phyloP scores from a whole-genome alignment of 2,329 filamentous ascomycete species.

The Penicillium aurantiogriseum region DNA sequence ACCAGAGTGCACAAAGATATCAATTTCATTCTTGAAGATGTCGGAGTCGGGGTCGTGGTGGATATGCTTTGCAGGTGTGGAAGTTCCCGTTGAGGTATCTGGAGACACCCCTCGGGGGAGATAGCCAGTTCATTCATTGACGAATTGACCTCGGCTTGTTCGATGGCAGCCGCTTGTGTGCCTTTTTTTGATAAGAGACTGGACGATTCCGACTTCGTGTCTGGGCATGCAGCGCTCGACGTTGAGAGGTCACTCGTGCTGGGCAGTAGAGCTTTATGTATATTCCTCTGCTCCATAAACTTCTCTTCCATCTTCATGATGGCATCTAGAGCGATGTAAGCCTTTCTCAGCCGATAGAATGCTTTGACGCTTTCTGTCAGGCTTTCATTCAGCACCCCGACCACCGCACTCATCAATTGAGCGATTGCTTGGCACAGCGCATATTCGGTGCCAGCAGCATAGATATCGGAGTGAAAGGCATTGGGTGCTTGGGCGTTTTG shows the following conservation, averaged over 20 bases:
- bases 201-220: slow-evolving; percentile 11
- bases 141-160: slow-evolving; percentile 19
- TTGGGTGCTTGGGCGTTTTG: slow-evolving; percentile 56
- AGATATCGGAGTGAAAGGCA: slow-evolving; percentile 62
- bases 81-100: slow-evolving; percentile 20
- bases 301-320: slow-evolving; percentile 73
- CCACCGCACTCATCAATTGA: slow-evolving; percentile 84
- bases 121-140: slow-evolving; percentile 28
- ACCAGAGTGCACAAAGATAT: slow-evolving; percentile 86
- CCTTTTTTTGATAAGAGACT: slow-evolving; percentile 18
- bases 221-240: slow-evolving; percentile 4
- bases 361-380: slow-evolving; percentile 86
- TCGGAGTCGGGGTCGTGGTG: slow-evolving; percentile 58
- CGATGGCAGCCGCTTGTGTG: slow-evolving; percentile 15
- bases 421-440: slow-evolving; percentile 79
- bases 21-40: slow-evolving; percentile 70
- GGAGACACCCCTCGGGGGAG: slow-evolving; percentile 17
- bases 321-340: slow-evolving; percentile 75
- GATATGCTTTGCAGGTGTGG: slow-evolving; percentile 32
- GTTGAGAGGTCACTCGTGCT: slow-evolving; percentile 16
- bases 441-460: slow-evolving; percentile 82
- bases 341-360: slow-evolving; percentile 89
- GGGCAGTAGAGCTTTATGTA: slow-evolving; percentile 24
- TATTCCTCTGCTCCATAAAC: slow-evolving; percentile 43
- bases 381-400: slow-evolving; percentile 88